A percentile compares a stretch with the other conserved stretches of the same genome.
phyloP scores from a whole-genome alignment of 1,284 basidiomycete species.

The Bjerkandera adusta region DNA sequence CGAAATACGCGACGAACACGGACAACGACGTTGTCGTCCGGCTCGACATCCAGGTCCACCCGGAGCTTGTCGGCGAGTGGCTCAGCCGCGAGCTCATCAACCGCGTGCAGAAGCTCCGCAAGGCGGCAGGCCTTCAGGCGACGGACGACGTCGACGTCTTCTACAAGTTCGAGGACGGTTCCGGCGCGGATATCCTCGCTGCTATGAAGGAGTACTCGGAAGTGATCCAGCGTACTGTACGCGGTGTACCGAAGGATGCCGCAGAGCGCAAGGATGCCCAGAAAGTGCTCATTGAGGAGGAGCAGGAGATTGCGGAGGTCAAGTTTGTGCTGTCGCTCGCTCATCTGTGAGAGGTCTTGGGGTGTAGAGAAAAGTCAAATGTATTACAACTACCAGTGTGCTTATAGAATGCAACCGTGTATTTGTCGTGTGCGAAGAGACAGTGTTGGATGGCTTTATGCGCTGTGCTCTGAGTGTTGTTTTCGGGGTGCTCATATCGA shows the following conservation, averaged over 20 bases:
- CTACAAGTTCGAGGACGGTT: slow-evolving; percentile 77
- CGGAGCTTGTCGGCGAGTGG: slow-evolving; percentile 87
- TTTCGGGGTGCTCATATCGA: no score
- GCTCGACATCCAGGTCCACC: slow-evolving; percentile 85
- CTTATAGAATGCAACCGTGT: slow-evolving; percentile 29
- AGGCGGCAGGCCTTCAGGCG: slow-evolving; percentile 92
- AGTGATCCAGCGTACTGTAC: slow-evolving; percentile 75
- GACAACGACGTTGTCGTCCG: slow-evolving; percentile 95
- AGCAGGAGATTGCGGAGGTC: slow-evolving; percentile 83
- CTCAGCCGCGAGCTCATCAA: slow-evolving; percentile 90
- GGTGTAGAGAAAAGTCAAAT: slow-evolving; percentile 22
- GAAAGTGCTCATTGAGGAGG: slow-evolving; percentile 74
- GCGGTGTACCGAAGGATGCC: slow-evolving; percentile 67
- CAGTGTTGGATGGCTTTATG: no score
- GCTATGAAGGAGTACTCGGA: slow-evolving; percentile 74
- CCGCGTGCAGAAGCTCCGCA: slow-evolving; percentile 93
- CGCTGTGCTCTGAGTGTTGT: no score
- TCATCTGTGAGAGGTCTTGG: slow-evolving; percentile 29
- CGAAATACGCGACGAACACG: slow-evolving; percentile 81
- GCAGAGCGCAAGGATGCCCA: slow-evolving; percentile 48
- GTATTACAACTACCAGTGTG: slow-evolving; percentile 33
- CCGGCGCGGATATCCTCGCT: slow-evolving; percentile 64
- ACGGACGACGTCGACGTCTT: slow-evolving; percentile 94
- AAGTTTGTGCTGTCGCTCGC: slow-evolving; percentile 77
- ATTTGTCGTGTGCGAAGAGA: slow-evolving; percentile 10